phyloP scores from a whole-genome alignment of 2,329 filamentous ascomycete species.

The Diaporthe capsici region DNA sequence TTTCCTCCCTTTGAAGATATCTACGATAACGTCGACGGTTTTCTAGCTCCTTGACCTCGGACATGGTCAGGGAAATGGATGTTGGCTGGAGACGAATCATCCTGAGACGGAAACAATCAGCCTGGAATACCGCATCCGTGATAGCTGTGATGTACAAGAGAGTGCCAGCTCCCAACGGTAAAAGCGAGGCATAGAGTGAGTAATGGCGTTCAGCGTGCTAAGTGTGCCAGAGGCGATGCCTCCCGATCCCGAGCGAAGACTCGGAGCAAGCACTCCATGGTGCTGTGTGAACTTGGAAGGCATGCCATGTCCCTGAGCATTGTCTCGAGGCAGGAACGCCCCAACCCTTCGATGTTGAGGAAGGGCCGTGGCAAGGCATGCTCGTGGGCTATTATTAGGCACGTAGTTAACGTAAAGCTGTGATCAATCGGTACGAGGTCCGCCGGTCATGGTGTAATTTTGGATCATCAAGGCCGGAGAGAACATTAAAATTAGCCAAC shows the following conservation, averaged over 20 bases:
- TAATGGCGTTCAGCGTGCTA: neutral
- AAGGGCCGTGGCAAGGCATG: neutral
- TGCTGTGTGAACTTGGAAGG: neutral
- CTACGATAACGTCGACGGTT: constrained; percentile 51
- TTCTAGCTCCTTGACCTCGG: constrained; percentile 58
- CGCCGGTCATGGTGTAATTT: neutral
- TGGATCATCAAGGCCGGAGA: constrained; percentile 11
- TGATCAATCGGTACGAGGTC: constrained; percentile 1
- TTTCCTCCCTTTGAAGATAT: constrained; percentile 50
- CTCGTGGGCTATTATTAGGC: constrained; percentile 8
- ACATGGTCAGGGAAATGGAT: constrained; percentile 55
- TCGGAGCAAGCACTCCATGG: neutral
- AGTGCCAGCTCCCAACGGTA: neutral
- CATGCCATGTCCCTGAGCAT: neutral
- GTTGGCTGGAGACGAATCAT: constrained; percentile 61
- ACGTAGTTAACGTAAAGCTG: neutral
- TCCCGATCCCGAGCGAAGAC: neutral
- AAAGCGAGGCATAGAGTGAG: neutral
- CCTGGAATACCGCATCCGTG: neutral
- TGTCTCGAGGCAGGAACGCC: neutral
- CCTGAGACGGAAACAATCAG: constrained; percentile 26
- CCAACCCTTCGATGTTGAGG: neutral
- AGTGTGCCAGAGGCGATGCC: neutral
- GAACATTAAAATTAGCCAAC: constrained; percentile 12
- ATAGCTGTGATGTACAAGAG: neutral